Conservation (phyloP, 805 yeast genomes). For the Hanseniaspora jakobsenii region DNA sequence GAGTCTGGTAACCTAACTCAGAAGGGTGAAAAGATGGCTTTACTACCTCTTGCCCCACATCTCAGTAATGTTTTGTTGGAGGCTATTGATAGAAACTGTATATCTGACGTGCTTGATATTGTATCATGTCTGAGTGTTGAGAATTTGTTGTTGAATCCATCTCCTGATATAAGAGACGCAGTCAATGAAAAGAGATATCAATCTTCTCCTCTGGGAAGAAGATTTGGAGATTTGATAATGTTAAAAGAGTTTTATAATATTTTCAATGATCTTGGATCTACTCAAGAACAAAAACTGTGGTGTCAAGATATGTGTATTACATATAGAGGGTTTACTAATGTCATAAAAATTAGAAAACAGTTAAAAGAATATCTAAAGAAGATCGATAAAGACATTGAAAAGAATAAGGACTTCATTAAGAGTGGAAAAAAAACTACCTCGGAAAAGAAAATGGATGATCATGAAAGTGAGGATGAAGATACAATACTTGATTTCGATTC, state of each 20-base stretch:
- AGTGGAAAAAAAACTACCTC: not conserved
- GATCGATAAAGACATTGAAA: conserved; percentile 18
- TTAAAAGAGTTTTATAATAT: conserved; percentile 64
- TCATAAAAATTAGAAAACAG: conserved; percentile 61
- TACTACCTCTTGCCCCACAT: conserved; percentile 86
- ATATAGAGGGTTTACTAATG: conserved; percentile 69
- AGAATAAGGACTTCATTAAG: conserved; percentile 21
- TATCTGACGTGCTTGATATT: conserved; percentile 67
- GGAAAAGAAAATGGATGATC: conserved; percentile 17
- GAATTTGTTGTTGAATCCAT: conserved; percentile 68
- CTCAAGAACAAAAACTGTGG: conserved; percentile 61
- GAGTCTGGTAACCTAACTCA: conserved; percentile 64
- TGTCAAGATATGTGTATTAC: conserved; percentile 68
- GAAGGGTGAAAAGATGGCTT: conserved; percentile 75
- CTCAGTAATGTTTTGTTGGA: conserved; percentile 70
- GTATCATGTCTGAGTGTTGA: conserved; percentile 90
- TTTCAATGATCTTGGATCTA: conserved; percentile 35
- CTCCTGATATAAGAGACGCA: conserved; percentile 71
- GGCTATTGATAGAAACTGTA: conserved; percentile 46
- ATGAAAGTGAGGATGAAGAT: conserved; percentile 20
- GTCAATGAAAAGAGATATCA: conserved; percentile 63
- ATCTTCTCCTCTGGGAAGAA: conserved; percentile 56
- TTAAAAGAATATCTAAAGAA: conserved; percentile 51
- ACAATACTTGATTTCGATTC: conserved; percentile 25
- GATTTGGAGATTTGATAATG: conserved; percentile 73